These are phyloP conservation scores for Extremus antarcticus DNA, from an alignment of 495 filamentous ascomycete species.

Conservation along the genomic window DNA sequence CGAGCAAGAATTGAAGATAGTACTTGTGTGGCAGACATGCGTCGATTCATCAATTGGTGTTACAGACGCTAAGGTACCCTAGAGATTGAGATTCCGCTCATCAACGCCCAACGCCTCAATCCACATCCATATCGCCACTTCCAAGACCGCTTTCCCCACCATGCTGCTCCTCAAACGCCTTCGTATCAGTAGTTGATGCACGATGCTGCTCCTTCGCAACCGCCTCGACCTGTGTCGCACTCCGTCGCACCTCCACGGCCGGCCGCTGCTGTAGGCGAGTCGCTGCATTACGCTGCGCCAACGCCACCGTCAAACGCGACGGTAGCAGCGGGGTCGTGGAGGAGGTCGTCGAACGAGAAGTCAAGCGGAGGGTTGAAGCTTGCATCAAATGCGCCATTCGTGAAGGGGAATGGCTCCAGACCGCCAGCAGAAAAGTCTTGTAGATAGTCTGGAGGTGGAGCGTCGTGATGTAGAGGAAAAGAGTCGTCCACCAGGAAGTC, in stretches of 20 bases:
- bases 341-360: constrained; percentile 23
- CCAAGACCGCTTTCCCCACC: neutral
- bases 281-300: constrained; percentile 23
- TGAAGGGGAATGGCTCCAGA: constrained; percentile 22
- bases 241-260: neutral
- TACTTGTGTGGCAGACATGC: too few relatives aligned
- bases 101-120: constrained; percentile 4
- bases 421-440: constrained; percentile 12
- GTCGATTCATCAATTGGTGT: neutral
- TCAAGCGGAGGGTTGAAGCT: constrained; percentile 17
- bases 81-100: too few relatives aligned
- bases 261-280: constrained; percentile 16
- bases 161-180: constrained; percentile 3
- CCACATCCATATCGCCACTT: neutral
- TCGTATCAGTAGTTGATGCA: neutral
- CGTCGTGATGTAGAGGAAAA: constrained; percentile 16
- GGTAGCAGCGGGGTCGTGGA: constrained; percentile 13
- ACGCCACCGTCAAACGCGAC: constrained; percentile 11
- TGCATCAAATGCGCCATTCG: constrained; percentile 21
- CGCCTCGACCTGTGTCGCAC: neutral
- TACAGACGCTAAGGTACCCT: neutral
- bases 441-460: constrained; percentile 13
- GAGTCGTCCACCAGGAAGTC: constrained; percentile 14
- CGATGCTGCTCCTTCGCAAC: constrained; percentile 1
- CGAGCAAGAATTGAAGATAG: too few relatives aligned